Evolutionary conservation across 106 monocot genomes (phyloP).

Genomic region (Dendrobium catenatum): DNA sequence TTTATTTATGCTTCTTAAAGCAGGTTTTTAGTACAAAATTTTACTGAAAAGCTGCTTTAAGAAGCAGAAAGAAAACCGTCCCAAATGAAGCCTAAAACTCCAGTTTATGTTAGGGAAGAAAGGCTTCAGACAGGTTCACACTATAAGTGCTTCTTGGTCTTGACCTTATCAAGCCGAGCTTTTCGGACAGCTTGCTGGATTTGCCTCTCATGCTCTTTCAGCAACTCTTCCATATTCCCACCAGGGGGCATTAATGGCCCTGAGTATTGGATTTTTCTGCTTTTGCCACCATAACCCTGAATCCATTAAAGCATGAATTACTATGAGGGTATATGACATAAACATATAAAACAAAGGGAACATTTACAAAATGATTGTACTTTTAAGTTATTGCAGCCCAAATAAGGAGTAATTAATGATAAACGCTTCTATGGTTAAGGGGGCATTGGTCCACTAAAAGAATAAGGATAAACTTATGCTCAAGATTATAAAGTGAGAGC

Average conservation of each 20-base stretch:
- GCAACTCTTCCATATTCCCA: conserved; percentile 76
- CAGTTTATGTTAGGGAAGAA: neutral
- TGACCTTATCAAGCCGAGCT: conserved; percentile 51
- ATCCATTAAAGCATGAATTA: neutral
- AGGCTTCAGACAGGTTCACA: neutral
- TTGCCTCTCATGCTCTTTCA: conserved; percentile 86
- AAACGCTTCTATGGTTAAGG: neutral
- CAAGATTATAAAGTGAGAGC: neutral
- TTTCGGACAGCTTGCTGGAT: conserved; percentile 76
- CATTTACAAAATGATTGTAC: neutral
- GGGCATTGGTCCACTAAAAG: neutral
- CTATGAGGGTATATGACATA: neutral
- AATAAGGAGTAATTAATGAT: neutral
- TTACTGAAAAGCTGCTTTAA: too few relatives aligned
- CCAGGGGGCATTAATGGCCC: conserved; percentile 79
- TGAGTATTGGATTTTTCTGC: conserved; percentile 73
- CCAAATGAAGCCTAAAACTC: neutral
- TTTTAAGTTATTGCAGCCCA: too few relatives aligned
- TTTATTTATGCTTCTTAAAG: too few relatives aligned
- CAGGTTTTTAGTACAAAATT: too few relatives aligned
- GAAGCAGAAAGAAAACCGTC: too few relatives aligned
- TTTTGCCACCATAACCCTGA: conserved; percentile 54
- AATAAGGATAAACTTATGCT: neutral
- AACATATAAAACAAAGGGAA: neutral
- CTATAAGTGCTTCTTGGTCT: conserved; percentile 13